phyloP scores from a whole-genome alignment of 2,329 filamentous ascomycete genomes.

The Epichloe scottii region DNA sequence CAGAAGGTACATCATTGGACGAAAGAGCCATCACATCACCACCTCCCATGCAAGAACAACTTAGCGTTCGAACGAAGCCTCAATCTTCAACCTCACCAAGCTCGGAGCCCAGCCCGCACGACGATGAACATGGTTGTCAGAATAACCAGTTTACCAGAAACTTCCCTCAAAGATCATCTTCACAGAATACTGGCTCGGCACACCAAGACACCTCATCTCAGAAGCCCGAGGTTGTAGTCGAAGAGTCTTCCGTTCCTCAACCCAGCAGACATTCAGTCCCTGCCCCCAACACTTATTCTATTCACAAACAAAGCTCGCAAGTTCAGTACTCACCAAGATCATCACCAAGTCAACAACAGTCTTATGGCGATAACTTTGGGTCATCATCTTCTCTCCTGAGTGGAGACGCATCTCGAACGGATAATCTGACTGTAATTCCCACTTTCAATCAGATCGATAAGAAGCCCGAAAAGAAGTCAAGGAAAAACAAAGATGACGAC shows the following conservation, averaged over 20 bases:
- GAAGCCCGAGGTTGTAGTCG: slow-evolving; percentile 14
- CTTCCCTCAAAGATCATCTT: slow-evolving; percentile 44
- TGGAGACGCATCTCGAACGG: slow-evolving; percentile 54
- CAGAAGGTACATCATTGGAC: slow-evolving; percentile 26
- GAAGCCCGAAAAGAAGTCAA: slow-evolving; percentile 61
- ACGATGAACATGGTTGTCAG: slow-evolving; percentile 20
- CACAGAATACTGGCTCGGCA: slow-evolving; percentile 33
- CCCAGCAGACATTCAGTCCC: slow-evolving; percentile 3
- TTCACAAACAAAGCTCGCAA: slow-evolving; percentile 3
- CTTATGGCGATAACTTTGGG: slow-evolving; percentile 16
- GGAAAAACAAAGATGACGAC: slow-evolving; percentile 57
- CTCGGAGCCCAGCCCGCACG: slow-evolving; percentile 48
- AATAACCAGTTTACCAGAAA: slow-evolving; percentile 15
- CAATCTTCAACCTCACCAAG: slow-evolving; percentile 18
- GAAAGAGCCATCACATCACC: slow-evolving; percentile 10
- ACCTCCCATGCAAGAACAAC: slow-evolving; percentile 18
- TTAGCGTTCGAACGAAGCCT: slow-evolving; percentile 23
- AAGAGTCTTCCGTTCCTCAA: slow-evolving; percentile 27
- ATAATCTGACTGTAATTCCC: slow-evolving; percentile 69
- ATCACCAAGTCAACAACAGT: slow-evolving; percentile 7
- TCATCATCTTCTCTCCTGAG: slow-evolving; percentile 54
- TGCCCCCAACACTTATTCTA: not conserved
- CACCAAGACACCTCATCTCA: slow-evolving; percentile 9
- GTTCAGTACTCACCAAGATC: slow-evolving; percentile 7
- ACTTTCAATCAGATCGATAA: slow-evolving; percentile 58